Base-by-base conservation (phyloP, 169 alveolate species). In the Plasmodium gaboni region DNA sequence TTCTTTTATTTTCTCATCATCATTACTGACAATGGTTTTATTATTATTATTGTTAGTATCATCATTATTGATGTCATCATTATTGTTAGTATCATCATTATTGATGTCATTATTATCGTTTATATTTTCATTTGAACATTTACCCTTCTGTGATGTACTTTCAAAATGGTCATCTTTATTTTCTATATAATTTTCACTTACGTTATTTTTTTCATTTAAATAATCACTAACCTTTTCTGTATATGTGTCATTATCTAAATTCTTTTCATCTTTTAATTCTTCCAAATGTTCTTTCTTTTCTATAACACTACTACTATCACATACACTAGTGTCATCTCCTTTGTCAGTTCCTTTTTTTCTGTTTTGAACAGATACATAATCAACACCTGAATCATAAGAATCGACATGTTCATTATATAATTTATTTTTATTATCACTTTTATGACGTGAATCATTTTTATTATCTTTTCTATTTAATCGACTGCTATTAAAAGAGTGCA, bases 381-480 rank as follows among this genome's bases (percentile, higher is more conserved):
- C 61, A 12, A n/a, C 19, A 53, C 19, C 19, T n/a, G 19, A 13
- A 53, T 53, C 19, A 53, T 53, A n/a, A 53, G 61, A 10, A 53
- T 53, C 19, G 8, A n/a, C 17, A 32, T 65, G 57, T 26, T 28
- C 55, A n/a, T 28, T 28, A 65, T 65, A 46, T 22, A 12, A n/a
- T 12, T 51, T 22, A 65, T 65, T 22, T 65, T 65, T 28, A 44
- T 28, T 46, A 46, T 42, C 19, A n/a, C 9, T 19, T 15, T 46
- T 19, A 44, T 68, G 63, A 26, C 17, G 17, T 19, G 5, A 2
- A 44, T 17, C 55, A 44, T 57, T 63, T 63, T 42, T 44, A 24
- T 73, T 28, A 9, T 32, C 86, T 63, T 61, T 73, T 63, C 13
- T 46, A 24, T 17, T 42, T 61, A 51, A 17, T n/a, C 22, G 60